Evolutionary conservation across 1,284 basidiomycete species (phyloP).

Genomic region (Fomitopsis schrenkii): DNA sequence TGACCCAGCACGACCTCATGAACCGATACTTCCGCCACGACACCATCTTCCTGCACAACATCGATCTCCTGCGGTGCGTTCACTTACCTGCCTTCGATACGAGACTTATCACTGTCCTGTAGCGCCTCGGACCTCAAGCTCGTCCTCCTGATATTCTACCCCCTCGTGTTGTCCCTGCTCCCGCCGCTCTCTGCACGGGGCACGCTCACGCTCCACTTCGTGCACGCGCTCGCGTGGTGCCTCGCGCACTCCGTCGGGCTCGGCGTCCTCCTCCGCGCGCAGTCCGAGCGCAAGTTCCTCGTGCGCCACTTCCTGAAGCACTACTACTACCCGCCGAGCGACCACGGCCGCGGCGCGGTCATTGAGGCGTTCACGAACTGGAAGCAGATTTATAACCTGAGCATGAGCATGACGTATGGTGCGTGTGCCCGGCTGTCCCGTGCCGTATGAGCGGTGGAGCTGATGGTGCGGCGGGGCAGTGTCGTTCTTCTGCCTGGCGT

Average conservation of each 20-base stretch:
- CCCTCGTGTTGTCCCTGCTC: conserved; percentile 41
- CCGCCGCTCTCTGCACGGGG: conserved; percentile 39
- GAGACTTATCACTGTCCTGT: conserved; percentile 1
- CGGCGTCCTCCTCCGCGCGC: conserved; percentile 78
- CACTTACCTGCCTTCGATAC: conserved; percentile 6
- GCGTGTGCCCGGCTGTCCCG: conserved; percentile 24
- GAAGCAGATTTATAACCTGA: conserved; percentile 92
- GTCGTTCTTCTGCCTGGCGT: conserved; percentile 78
- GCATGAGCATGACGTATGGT: conserved; percentile 94
- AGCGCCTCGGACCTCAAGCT: conserved; percentile 70
- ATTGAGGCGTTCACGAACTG: conserved; percentile 93
- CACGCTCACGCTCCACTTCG: conserved; percentile 64
- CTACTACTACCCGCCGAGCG: conserved; percentile 73
- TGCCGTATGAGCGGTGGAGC: not conserved
- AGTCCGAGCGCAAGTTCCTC: conserved; percentile 85
- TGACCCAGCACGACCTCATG: conserved; percentile 84
- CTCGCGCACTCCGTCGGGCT: conserved; percentile 88
- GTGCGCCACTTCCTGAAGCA: conserved; percentile 94
- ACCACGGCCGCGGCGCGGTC: conserved; percentile 67
- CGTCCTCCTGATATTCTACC: conserved; percentile 54
- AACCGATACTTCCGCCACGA: conserved; percentile 92
- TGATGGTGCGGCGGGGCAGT: conserved; percentile 38
- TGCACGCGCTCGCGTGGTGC: conserved; percentile 85
- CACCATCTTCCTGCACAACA: conserved; percentile 74
- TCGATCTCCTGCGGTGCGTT: conserved; percentile 80